These are phyloP conservation scores for Suhomyces kilbournensis DNA, from an alignment of 805 yeast genomes.

Conservation along the genomic window DNA sequence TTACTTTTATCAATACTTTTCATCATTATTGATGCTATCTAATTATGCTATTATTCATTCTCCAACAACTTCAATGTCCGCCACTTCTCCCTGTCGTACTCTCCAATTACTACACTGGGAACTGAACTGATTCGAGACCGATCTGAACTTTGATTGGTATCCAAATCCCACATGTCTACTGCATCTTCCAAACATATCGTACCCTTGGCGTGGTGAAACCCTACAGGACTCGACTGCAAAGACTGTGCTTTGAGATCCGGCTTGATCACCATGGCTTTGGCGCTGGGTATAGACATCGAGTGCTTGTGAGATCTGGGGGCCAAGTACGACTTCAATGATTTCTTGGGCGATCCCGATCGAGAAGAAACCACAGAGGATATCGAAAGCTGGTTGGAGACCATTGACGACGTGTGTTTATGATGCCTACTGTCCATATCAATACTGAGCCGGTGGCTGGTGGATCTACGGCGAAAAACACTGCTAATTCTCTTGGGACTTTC, in stretches of 20 bases:
- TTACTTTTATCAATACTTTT: background rate
- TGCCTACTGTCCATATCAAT: conserved; percentile 4
- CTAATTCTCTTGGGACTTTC: conserved; percentile 29
- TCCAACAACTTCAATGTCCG: conserved; percentile 44
- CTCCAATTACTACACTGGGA: conserved; percentile 60
- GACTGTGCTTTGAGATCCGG: background rate
- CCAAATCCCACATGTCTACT: conserved; percentile 27
- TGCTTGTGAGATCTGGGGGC: conserved; percentile 12
- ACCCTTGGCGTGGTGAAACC: background rate
- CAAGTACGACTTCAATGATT: conserved; percentile 21
- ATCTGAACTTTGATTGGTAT: conserved; percentile 32
- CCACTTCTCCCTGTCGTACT: conserved; percentile 68
- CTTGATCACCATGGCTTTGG: background rate
- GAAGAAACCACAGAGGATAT: conserved; percentile 24
- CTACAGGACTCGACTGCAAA: background rate
- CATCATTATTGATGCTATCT: background rate
- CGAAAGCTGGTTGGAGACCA: conserved; percentile 26
- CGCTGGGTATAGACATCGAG: conserved; percentile 10
- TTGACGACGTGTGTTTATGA: conserved; percentile 28
- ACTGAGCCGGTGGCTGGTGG: conserved; percentile 4
- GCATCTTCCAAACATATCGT: conserved; percentile 4
- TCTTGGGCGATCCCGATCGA: conserved; percentile 31
- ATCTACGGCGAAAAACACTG: conserved; percentile 18
- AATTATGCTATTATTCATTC: conserved; percentile 2
- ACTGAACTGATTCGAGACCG: conserved; percentile 41